Conservation (phyloP, 2,329 filamentous ascomycete genomes). For the Fusarium odoratissimum region DNA sequence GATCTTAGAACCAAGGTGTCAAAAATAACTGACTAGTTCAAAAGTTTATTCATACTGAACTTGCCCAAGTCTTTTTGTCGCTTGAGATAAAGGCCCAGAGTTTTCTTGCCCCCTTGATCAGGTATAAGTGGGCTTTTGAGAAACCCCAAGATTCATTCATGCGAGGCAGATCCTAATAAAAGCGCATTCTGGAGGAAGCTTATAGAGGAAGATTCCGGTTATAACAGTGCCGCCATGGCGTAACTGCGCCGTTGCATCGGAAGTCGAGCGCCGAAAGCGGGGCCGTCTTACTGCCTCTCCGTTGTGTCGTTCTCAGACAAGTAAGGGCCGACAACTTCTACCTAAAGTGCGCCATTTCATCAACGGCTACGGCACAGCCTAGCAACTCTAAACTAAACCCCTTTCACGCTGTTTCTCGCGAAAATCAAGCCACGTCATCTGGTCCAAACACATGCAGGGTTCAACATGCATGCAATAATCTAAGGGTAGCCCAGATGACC, state of each 20-base stretch:
- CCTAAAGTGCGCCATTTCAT: background rate
- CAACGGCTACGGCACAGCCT: background rate
- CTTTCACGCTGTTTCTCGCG: background rate
- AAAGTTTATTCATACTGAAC: fast-evolving
- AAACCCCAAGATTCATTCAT: no score
- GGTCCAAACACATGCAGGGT: background rate
- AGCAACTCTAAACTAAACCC: background rate
- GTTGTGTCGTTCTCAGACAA: background rate
- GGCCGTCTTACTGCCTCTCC: background rate
- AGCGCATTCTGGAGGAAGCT: background rate
- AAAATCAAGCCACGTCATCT: background rate
- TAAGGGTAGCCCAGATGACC: background rate
- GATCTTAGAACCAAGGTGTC: no score
- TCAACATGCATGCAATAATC: background rate
- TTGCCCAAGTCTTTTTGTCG: background rate
- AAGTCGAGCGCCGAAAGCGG: background rate
- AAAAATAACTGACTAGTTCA: background rate
- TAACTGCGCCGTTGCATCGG: background rate
- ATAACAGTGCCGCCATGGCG: background rate
- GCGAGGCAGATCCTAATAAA: background rate
- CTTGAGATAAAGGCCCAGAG: fast-evolving
- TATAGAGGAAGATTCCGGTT: background rate
- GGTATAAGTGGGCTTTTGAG: background rate
- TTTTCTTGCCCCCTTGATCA: background rate
- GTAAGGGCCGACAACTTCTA: background rate